Evolutionary conservation across 2,329 filamentous ascomycete genomes (phyloP), one percentile per base, ranked within the genome.

Genomic region (Paraconiothyrium sp.): DNA sequence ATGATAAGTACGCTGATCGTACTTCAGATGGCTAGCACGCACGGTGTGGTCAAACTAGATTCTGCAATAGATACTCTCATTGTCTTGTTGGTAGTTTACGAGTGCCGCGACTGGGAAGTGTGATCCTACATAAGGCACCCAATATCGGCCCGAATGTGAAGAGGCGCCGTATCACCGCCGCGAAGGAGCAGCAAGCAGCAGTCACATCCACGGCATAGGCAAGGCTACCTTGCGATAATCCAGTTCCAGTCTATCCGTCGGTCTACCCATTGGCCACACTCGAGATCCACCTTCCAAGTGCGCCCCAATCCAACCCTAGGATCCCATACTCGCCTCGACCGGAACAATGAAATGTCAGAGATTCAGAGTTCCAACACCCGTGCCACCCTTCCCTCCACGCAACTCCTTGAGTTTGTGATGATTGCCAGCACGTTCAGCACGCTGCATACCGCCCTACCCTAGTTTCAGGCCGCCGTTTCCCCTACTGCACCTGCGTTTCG

Each of bases 151-250:
- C 41, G 41, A 35, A 4, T 7, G 4, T 10, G 46, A 32, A 47
- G 32, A 34, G n/a, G 44, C 41, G 14, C 54, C 41, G 54, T 16
- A 56, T 56, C 41, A 56, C 43, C 43, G 32, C 30, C 41, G 54
- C 11, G 41, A 35, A 35, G 54, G 11, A 47, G 14, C 11, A 43
- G 30, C 49, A 22, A 37, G 49, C 35, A 37, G 32, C 34, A 6
- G 34, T 41, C 14, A 22, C 34, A 24, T 24, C 20, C 10, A 27
- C 35, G 7, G 14, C 35, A 13, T 27, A 41, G n/a, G 22, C 50
- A 54, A 20, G 50, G 50, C 11, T 54, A 50, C 54, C 49, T 22
- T 55, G 55, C 32, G 46, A 20, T 30, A 47, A 47, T 57, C 54
- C 11, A 14, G 32, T 35, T 54, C 24, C 11, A 4, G 8, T 54